phyloP scores from a whole-genome alignment of 192 early-diverging fungal species.

The Coemansia sp. region DNA sequence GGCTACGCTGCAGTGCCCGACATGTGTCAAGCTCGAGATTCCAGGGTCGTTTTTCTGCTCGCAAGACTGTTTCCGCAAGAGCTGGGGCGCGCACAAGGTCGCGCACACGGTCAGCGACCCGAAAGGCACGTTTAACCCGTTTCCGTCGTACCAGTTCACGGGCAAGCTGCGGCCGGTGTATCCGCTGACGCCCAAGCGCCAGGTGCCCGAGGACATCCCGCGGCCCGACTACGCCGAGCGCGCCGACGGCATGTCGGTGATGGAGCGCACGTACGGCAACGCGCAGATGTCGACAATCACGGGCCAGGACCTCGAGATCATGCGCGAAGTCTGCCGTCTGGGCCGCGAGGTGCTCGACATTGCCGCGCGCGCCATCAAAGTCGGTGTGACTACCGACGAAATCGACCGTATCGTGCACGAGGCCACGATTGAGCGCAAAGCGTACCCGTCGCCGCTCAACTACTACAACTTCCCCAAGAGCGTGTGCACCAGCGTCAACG shows the following conservation, averaged over 20 bases:
- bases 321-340: slow-evolving; percentile 77
- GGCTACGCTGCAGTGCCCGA: slow-evolving; percentile 76
- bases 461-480: slow-evolving; percentile 97
- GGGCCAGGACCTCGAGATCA: slow-evolving; percentile 68
- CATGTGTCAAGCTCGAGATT: slow-evolving; percentile 66
- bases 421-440: slow-evolving; percentile 83
- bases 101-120: slow-evolving; percentile 21
- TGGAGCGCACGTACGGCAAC: slow-evolving; percentile 70
- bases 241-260: slow-evolving; percentile 62
- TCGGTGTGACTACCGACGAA: slow-evolving; percentile 91
- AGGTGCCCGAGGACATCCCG: slow-evolving; percentile 62
- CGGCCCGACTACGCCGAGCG: slow-evolving; percentile 68
- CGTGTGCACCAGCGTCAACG: slow-evolving; percentile 84
- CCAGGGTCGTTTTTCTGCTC: slow-evolving; percentile 72
- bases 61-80: slow-evolving; percentile 70
- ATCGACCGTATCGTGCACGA: slow-evolving; percentile 96
- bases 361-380: slow-evolving; percentile 71
- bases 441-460: slow-evolving; percentile 95
- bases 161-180: slow-evolving; percentile 69
- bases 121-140: slow-evolving; percentile 56
- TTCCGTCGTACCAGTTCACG: slow-evolving; percentile 59
- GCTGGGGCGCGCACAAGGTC: slow-evolving; percentile 57
- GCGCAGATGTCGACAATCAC: slow-evolving; percentile 68
- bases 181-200: slow-evolving; percentile 65
- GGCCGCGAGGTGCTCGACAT: slow-evolving; percentile 87